Conservation (phyloP, 2,329 filamentous ascomycete genomes). For the Cordyceps militaris region DNA sequence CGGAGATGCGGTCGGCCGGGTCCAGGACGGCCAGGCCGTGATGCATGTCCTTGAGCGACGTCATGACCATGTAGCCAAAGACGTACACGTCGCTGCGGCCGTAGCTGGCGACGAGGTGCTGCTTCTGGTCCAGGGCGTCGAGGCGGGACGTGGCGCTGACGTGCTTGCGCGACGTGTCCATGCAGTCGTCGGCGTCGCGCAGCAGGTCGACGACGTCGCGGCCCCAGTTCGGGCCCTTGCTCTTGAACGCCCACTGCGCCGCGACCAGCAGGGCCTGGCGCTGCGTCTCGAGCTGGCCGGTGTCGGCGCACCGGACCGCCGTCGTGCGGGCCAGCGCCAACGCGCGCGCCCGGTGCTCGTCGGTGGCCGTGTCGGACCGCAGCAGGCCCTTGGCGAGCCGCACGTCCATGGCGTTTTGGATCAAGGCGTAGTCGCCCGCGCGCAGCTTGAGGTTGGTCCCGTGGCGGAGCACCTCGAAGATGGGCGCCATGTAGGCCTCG, state of each 20-base stretch:
- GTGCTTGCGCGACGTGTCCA: not conserved
- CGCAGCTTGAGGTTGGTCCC: not conserved
- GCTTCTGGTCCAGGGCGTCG: not conserved
- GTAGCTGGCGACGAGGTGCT: not conserved
- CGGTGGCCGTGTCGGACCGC: not conserved
- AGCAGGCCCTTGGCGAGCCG: not conserved
- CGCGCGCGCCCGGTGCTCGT: not conserved
- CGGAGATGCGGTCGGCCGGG: not conserved
- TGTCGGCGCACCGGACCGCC: not conserved
- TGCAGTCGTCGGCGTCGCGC: not conserved
- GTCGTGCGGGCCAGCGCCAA: not conserved
- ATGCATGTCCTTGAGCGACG: not conserved
- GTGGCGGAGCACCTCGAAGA: not conserved
- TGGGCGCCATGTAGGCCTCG: not conserved
- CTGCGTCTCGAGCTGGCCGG: not conserved
- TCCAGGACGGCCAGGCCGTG: not conserved
- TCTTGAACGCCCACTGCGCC: not conserved
- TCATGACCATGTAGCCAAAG: constrained; percentile 1
- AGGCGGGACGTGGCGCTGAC: not conserved
- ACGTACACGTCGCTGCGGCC: constrained; percentile 3
- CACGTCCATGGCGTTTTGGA: not conserved
- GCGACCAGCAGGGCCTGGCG: not conserved
- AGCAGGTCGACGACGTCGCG: not conserved
- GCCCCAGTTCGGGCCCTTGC: not conserved
- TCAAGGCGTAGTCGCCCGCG: not conserved